Evolutionary conservation across 345 rosid species (phyloP).

Genomic region (Iberis pinnata): DNA sequence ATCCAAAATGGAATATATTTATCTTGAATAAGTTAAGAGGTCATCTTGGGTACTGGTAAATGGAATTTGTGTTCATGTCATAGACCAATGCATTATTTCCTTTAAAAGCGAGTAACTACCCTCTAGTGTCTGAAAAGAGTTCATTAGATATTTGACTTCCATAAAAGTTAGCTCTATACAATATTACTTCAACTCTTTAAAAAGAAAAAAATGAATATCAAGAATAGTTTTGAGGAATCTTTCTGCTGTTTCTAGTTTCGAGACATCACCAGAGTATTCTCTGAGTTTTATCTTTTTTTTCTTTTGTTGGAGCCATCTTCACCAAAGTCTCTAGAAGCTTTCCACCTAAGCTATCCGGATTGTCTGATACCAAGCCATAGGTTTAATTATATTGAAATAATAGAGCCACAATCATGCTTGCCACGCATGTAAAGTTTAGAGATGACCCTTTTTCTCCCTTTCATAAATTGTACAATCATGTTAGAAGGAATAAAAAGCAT

Average conservation of each 20-base stretch:
- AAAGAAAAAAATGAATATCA: slow-evolving; percentile 86
- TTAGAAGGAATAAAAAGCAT: slow-evolving; percentile 24
- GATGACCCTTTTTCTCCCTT: too few species aligned
- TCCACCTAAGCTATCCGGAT: slow-evolving; percentile 76
- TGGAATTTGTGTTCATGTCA: too few species aligned
- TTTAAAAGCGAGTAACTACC: slow-evolving; percentile 31
- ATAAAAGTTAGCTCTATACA: slow-evolving; percentile 90
- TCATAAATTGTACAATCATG: not conserved
- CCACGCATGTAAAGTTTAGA: slow-evolving; percentile 7
- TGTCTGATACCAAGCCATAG: slow-evolving; percentile 38
- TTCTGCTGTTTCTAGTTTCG: slow-evolving; percentile 87
- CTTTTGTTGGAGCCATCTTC: slow-evolving; percentile 98
- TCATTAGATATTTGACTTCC: slow-evolving; percentile 79
- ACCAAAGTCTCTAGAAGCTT: slow-evolving; percentile 93
- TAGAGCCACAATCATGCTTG: not conserved
- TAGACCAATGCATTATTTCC: too few species aligned
- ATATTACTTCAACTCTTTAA: slow-evolving; percentile 93
- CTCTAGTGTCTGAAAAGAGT: slow-evolving; percentile 86
- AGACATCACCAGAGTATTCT: slow-evolving; percentile 62
- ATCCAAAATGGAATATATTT: too few species aligned
- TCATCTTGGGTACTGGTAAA: too few species aligned
- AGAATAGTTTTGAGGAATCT: slow-evolving; percentile 83
- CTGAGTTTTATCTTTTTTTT: slow-evolving; percentile 91
- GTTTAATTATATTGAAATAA: not conserved
- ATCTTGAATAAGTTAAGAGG: too few species aligned